Evolutionary conservation across 2,329 filamentous ascomycete genomes (phyloP), one percentile per base, ranked within the genome.

Genomic region (Neofusicoccum parvum): DNA sequence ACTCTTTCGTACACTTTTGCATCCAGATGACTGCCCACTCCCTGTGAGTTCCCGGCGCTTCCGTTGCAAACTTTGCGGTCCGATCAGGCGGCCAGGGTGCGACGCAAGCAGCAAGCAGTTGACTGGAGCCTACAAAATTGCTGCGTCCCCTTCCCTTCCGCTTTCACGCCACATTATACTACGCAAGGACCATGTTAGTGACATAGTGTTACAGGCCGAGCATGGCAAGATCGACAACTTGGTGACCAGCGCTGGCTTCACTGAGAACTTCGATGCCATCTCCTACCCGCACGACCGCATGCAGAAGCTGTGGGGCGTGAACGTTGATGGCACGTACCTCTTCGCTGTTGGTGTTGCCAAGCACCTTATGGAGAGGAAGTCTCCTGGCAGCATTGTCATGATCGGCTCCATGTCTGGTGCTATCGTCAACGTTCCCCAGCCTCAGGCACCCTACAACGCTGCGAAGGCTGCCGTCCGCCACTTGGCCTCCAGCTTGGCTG

Each of bases 211-310:
- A 60, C 27, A 65, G 64, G 46, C 82, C 56, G 80, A 86, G 66
- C 94, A 97, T 76, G 89, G 90, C 79, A 90, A 91, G 78, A 92
- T 97, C 71, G 93, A 97, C 80, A 90, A 92, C 79, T 86, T 98
- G 32, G 94, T 98, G 72, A 97, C 94, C 32, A 96, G 92, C n/a
- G 94, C 94, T 58, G 94, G 94, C 51, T 97, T 98, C 81, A 95
- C 92, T 14, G 94, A 97, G 82, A 97, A 97, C 82, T 96, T 93
- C 74, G 90, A 96, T 73, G 94, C 94, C 53, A 90, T 94, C 73
- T 88, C 89, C 70, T 98, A 98, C 80, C 94, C 94, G 0, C 88
- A 94, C 71, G 92, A 97, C 71, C 90, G 94, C 70, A 90, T 97
- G 79, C 88, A 94, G 79, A 96, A 96, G 83, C 88, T 98, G 15